Base-by-base conservation (phyloP, 2,329 filamentous ascomycete species). In the Dactylonectria estremocensis region DNA sequence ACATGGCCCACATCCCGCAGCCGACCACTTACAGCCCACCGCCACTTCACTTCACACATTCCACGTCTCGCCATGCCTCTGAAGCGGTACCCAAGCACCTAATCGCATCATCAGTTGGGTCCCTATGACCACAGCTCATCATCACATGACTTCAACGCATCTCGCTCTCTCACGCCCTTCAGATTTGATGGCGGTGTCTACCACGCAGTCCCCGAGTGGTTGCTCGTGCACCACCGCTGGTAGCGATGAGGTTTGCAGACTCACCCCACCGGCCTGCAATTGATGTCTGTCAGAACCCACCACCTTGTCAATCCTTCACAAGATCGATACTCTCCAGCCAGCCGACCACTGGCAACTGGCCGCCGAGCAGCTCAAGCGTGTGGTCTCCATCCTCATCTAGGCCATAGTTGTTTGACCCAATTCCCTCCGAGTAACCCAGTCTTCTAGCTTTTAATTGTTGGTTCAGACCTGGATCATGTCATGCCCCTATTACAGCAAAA, bases 11-110 rank as follows among this genome's bases (percentile, higher is more conserved):
- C n/a, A 24, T 37, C 14, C 14, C 3, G 31, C 7, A 57, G n/a
- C 43, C 10, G 18, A 48, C 43, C 10, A 10, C 22, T 20, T 22
- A 33, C 55, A 18, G 40, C 40, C 43, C 56, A 59, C 45, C 35
- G 58, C 49, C 49, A 61, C 24, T 61, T 33, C 49, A 28, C 37
- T n/a, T 33, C 63, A 43, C 37, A 18, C 24, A 33, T 18, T 54
- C 45, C 45, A 28, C n/a, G 31, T 33, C 46, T 53, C 50, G 50
- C 13, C 16, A 13, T 33, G 22, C 35, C 37, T 28, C 4, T 13
- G 28, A 18, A 22, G 46, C 20, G 24, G 24, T 7, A 28, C 24
- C 24, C 4, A 28, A 28, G 24, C 24, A 28, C 24, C 24, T 28
- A 7, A 28, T 28, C 24, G 24, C 24, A 4, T 28, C 24, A 28